These are phyloP conservation scores for Pilobolus umbonatus DNA, from an alignment of 192 early-diverging fungal species.

Conservation along the genomic window DNA sequence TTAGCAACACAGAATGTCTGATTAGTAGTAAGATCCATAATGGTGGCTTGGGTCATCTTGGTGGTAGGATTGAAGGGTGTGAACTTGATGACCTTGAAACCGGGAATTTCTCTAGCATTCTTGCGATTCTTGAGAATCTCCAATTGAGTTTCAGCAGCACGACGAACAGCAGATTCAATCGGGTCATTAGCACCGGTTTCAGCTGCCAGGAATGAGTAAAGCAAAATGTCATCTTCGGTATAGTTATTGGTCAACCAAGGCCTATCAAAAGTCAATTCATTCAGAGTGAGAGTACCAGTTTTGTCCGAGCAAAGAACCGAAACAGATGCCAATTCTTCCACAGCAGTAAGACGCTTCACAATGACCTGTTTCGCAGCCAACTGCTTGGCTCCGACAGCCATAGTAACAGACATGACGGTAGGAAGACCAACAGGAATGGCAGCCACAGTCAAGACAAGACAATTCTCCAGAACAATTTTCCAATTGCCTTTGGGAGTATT, in stretches of 20 bases:
- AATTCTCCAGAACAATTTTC: conserved; percentile 52
- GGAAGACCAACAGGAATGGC: conserved; percentile 92
- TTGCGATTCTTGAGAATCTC: conserved; percentile 36
- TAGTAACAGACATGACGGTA: conserved; percentile 90
- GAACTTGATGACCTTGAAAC: conserved; percentile 81
- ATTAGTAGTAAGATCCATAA: conserved; percentile 61
- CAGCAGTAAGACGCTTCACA: conserved; percentile 90
- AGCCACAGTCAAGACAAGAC: conserved; percentile 83
- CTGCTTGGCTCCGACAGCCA: conserved; percentile 87
- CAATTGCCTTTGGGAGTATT: conserved; percentile 39
- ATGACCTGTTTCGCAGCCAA: conserved; percentile 89
- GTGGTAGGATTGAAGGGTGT: conserved; percentile 84
- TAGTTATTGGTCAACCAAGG: conserved; percentile 65
- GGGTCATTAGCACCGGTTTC: conserved; percentile 88
- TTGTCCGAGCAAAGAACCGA: conserved; percentile 83
- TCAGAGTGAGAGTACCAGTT: conserved; percentile 88
- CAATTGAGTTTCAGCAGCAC: conserved; percentile 61
- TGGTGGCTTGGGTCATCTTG: conserved; percentile 84
- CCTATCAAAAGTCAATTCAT: conserved; percentile 87
- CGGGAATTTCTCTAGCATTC: conserved; percentile 65
- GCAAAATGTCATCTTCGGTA: conserved; percentile 72
- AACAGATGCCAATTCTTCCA: conserved; percentile 88
- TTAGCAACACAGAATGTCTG: conserved; percentile 86
- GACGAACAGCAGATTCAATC: conserved; percentile 83
- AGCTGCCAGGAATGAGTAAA: conserved; percentile 76